Conservation (phyloP, 768 basidiomycete species). For the Trametes punicea region DNA sequence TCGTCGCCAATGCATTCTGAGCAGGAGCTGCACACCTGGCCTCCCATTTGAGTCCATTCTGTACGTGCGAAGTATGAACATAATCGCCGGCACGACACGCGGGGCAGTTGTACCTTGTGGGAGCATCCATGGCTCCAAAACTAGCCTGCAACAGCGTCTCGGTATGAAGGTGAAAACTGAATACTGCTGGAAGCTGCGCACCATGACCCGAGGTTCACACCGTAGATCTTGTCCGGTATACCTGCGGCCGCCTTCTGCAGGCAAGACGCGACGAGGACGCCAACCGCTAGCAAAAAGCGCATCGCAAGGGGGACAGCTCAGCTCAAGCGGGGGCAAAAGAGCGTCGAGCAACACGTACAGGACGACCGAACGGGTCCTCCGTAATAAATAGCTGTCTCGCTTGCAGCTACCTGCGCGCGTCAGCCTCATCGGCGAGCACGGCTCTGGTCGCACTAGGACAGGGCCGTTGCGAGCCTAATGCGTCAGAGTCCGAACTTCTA, state of each 20-base stretch:
- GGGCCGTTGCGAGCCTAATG: slow-evolving; percentile 2
- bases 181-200: slow-evolving; percentile 24
- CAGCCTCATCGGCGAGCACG: neutral
- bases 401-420: neutral
- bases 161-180: neutral
- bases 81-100: neutral
- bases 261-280: neutral
- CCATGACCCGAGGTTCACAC: slow-evolving; percentile 72
- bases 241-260: neutral
- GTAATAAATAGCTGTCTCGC: neutral
- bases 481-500: slow-evolving; percentile 8
- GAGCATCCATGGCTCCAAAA: slow-evolving; percentile 83
- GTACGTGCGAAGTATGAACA: neutral
- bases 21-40: slow-evolving; percentile 56
- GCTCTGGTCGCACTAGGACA: neutral
- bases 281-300: neutral
- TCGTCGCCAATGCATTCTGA: slow-evolving; percentile 62
- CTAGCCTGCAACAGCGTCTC: slow-evolving; percentile 45
- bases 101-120: slow-evolving; percentile 45
- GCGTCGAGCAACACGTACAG: neutral
- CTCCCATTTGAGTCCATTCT: slow-evolving; percentile 79
- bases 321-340: neutral
- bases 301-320: neutral
- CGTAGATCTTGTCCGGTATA: slow-evolving; percentile 51
- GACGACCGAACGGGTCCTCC: neutral